Evolutionary conservation across 2,329 filamentous ascomycete species (phyloP), one percentile per base, ranked within the genome.

Genomic region (Pseudogymnoascus sp.): DNA sequence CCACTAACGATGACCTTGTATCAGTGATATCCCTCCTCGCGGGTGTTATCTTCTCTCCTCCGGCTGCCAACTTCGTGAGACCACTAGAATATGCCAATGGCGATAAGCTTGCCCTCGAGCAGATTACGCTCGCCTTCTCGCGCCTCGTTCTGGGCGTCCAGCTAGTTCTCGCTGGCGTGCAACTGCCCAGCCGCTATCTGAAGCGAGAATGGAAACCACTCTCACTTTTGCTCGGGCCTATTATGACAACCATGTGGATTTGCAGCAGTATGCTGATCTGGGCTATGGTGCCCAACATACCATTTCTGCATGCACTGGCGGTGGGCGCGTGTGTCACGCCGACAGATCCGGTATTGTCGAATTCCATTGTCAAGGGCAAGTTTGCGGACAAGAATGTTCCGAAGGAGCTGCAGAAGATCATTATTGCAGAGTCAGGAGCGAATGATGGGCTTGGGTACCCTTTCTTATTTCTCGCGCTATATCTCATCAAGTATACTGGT

Each of bases 311-410:
- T 66, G 89, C 91, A 0, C 80, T 96, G 8, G 88, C 86, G 10
- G 79, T 95, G 11, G 91, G 86, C 2, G 88, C 91, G 0, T 96
- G 91, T 70, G 86, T 96, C 19, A 93, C 91, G 1, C 91, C 91
- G 0, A 96, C 92, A 0, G 91, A 96, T 69, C 91, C 92, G 0
- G 85, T 96, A 1, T 76, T 96, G 40, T 93, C 89, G n/a, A 92
- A 93, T 66, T 89, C 89, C 1, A 95, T 96, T 61, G 90, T 96
- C 60, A 96, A 96, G 77, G 91, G 91, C 37, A 91, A 89, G 68
- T 96, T 96, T 71, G 92, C 91, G 1, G 91, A 96, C 71, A 87
- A 91, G 68, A 92, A 96, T 71, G 88, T 96, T 21, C 90, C 91
- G 0, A 86, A 85, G 63, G 82, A 86, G 16, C 78, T 96, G 59